Evolutionary conservation across 345 rosid genomes (phyloP).

Genomic region (Bruguiera parviflora): DNA sequence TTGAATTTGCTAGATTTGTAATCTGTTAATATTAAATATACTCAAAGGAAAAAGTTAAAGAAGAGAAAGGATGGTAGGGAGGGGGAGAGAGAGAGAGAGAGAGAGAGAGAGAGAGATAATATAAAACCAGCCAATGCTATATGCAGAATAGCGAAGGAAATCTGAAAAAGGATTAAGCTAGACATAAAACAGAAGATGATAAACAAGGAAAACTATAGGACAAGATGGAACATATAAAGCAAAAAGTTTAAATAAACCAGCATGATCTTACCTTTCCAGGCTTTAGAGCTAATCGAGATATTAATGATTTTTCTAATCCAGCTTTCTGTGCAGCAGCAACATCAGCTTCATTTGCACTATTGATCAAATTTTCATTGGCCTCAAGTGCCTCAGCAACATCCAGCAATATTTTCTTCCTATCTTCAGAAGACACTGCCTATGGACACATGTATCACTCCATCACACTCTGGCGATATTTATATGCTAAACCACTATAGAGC

Average conservation of each 20-base stretch:
- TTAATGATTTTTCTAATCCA: conserved; percentile 74
- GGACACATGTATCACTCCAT: conserved; percentile 22
- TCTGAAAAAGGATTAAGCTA: conserved; percentile 1
- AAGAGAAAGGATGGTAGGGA: not conserved
- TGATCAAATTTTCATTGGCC: conserved; percentile 66
- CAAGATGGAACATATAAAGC: not conserved
- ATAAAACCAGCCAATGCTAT: not conserved
- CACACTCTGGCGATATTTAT: conserved; percentile 1
- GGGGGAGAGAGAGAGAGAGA: no score
- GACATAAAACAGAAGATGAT: conserved; percentile 5
- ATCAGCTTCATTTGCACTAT: conserved; percentile 73
- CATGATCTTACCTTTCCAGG: conserved; percentile 67
- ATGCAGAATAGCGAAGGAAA: not conserved
- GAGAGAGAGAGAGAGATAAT: not conserved
- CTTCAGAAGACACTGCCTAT: conserved; percentile 67
- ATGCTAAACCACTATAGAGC: not conserved
- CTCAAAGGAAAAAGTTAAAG: conserved; percentile 1
- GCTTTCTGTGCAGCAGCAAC: conserved; percentile 67
- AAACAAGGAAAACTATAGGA: not conserved
- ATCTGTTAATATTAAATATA: conserved; percentile 44
- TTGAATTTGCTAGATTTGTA: conserved; percentile 63
- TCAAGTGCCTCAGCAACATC: conserved; percentile 80
- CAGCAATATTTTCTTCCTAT: conserved; percentile 67
- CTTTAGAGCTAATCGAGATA: conserved; percentile 77
- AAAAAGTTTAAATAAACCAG: not conserved